Evolutionary conservation across 495 filamentous ascomycete genomes (phyloP).

Genomic region (Aspergillus leporis): DNA sequence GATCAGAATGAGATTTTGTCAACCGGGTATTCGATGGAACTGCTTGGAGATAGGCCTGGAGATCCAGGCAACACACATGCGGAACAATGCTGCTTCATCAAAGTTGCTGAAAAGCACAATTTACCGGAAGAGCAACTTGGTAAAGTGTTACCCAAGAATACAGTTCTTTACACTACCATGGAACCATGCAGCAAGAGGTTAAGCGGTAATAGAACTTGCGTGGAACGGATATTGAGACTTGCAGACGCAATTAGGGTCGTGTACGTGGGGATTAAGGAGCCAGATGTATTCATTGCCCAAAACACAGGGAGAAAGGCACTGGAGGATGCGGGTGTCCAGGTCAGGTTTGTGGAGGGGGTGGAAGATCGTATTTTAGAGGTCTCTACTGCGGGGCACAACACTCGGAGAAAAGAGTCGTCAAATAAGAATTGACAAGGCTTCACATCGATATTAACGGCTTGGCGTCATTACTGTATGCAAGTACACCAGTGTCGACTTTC

Average conservation of each 20-base stretch:
- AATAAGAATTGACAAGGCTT: too few relatives aligned
- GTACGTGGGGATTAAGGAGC: too few relatives aligned
- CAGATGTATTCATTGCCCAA: too few relatives aligned
- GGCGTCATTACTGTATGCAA: too few relatives aligned
- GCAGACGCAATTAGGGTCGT: too few relatives aligned
- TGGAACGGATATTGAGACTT: too few relatives aligned
- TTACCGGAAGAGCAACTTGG: conserved; percentile 39
- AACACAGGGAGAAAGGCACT: too few relatives aligned
- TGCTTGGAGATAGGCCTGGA: conserved; percentile 30
- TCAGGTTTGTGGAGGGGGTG: conserved; percentile 26
- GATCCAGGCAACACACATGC: conserved; percentile 44
- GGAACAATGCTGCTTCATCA: conserved; percentile 51
- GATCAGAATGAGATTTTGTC: conserved; percentile 24
- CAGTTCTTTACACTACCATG: conserved; percentile 38
- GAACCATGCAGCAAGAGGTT: conserved; percentile 40
- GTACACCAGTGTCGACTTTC: too few relatives aligned
- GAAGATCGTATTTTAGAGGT: conserved; percentile 25
- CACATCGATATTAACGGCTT: neutral
- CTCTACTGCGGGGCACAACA: conserved; percentile 30
- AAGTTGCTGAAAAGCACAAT: conserved; percentile 39
- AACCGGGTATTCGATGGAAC: conserved; percentile 34
- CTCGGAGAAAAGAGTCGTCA: neutral
- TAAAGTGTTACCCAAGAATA: conserved; percentile 38
- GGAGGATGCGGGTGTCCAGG: too few relatives aligned
- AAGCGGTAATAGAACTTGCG: too few relatives aligned